Conservation (phyloP, 768 basidiomycete genomes). For the Boletus pseudo-olivaceus region DNA sequence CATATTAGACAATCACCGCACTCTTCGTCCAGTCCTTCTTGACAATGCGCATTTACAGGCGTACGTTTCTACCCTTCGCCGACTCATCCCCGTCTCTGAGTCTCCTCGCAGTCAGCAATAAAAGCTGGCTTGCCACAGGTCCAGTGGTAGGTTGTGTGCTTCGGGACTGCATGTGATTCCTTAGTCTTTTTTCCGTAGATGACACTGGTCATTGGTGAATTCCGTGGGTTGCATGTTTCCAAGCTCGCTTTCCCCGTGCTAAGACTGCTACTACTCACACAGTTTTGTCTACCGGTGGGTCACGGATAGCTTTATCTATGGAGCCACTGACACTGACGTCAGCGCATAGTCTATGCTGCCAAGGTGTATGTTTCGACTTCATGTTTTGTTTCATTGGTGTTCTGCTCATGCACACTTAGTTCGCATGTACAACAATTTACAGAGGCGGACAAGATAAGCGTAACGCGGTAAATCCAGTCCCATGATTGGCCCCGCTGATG, state of each 20-base stretch:
- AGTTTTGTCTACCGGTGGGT: slow-evolving; percentile 36
- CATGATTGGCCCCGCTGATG: background rate
- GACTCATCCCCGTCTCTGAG: background rate
- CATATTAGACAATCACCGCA: slow-evolving; percentile 40
- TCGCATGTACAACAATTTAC: slow-evolving; percentile 41
- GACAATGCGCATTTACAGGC: slow-evolving; percentile 48
- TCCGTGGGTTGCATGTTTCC: slow-evolving; percentile 24
- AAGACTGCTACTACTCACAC: background rate
- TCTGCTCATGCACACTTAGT: slow-evolving; percentile 28
- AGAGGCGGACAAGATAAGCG: slow-evolving; percentile 48
- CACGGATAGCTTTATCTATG: background rate
- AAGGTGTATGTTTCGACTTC: slow-evolving; percentile 33
- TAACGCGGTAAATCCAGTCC: background rate
- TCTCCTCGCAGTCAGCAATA: slow-evolving; percentile 47
- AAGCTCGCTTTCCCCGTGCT: background rate
- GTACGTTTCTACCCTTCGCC: slow-evolving; percentile 28
- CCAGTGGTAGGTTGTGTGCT: slow-evolving; percentile 27
- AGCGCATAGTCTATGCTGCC: slow-evolving; percentile 33
- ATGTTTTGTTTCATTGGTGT: background rate
- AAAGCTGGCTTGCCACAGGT: slow-evolving; percentile 40
- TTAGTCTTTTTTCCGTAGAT: slow-evolving; percentile 10
- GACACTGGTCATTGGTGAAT: slow-evolving; percentile 41
- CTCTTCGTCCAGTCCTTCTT: slow-evolving; percentile 59
- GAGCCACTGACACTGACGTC: slow-evolving; percentile 1
- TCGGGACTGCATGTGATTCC: background rate